Conservation (phyloP, 176 grass and related monocot species). For the Ensete glaucum region DNA sequence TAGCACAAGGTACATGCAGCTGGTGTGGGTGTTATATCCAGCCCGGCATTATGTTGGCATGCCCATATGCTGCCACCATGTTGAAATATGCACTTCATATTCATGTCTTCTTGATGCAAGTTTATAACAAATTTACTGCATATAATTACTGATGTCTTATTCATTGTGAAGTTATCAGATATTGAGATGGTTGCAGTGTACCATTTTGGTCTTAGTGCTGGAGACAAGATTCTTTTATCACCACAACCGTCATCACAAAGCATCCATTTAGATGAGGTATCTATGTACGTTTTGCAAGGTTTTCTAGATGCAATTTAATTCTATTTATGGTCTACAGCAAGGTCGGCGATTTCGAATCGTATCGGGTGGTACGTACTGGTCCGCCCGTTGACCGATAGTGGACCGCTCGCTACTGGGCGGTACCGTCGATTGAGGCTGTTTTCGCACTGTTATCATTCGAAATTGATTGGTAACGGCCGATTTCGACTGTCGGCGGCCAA, state of each 20-base stretch:
- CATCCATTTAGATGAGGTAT: constrained; percentile 73
- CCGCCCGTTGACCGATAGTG: no score
- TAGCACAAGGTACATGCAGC: neutral
- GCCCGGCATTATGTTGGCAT: neutral
- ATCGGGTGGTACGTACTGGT: no score
- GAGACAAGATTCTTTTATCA: constrained; percentile 50
- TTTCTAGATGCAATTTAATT: neutral
- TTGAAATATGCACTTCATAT: neutral
- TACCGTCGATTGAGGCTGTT: no score
- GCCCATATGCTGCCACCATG: neutral
- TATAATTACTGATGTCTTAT: constrained; percentile 23
- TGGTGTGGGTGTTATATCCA: neutral
- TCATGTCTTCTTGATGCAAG: constrained; percentile 6
- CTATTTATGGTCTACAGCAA: no score
- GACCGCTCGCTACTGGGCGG: no score
- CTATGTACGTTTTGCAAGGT: neutral
- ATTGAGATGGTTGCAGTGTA: constrained; percentile 48
- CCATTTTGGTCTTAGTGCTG: constrained; percentile 53
- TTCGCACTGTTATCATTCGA: no score
- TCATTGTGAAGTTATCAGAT: constrained; percentile 52
- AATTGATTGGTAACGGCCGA: no score
- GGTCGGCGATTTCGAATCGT: no score
- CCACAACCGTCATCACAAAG: constrained; percentile 41
- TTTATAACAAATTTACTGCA: constrained; percentile 23
- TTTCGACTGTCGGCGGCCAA: no score